phyloP scores from a whole-genome alignment of 1,284 basidiomycete species.

The Mycena sp. region DNA sequence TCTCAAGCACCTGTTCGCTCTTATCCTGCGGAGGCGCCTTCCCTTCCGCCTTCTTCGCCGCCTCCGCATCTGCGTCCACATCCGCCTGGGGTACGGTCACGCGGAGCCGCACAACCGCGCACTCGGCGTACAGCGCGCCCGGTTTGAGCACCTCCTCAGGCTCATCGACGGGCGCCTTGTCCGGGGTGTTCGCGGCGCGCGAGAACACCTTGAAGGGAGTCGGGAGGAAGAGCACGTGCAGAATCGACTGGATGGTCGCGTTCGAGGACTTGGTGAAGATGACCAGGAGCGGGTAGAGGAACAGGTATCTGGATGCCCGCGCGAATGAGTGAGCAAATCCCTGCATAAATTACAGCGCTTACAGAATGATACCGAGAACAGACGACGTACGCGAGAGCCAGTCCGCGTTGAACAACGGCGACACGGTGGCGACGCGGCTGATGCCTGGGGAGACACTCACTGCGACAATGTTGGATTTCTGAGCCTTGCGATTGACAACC shows the following conservation, averaged over 20 bases:
- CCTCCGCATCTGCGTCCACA: constrained; percentile 33
- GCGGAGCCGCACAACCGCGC: constrained; percentile 63
- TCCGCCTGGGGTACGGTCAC: constrained; percentile 53
- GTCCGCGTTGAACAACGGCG: constrained; percentile 57
- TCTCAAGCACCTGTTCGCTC: constrained; percentile 37
- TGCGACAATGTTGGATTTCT: constrained; percentile 77
- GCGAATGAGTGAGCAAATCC: too few relatives aligned
- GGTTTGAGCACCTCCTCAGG: constrained; percentile 74
- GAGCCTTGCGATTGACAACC: constrained; percentile 55
- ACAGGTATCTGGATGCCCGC: constrained; percentile 53
- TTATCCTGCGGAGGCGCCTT: constrained; percentile 20
- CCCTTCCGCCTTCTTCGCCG: constrained; percentile 4
- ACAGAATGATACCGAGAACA: constrained; percentile 2
- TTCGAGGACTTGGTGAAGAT: constrained; percentile 70
- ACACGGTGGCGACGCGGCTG: constrained; percentile 51
- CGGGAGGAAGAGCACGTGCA: constrained; percentile 80
- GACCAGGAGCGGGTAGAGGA: constrained; percentile 66
- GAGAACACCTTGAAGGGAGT: constrained; percentile 68
- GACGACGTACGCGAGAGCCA: constrained; percentile 32
- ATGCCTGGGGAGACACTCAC: constrained; percentile 79
- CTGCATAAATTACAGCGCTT: neutral
- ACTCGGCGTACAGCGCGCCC: constrained; percentile 79
- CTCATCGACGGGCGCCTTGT: constrained; percentile 28
- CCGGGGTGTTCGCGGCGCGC: neutral
- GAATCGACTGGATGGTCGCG: constrained; percentile 66